Evolutionary conservation across 768 basidiomycete genomes (phyloP).

Genomic region (Mycena capillaripes): DNA sequence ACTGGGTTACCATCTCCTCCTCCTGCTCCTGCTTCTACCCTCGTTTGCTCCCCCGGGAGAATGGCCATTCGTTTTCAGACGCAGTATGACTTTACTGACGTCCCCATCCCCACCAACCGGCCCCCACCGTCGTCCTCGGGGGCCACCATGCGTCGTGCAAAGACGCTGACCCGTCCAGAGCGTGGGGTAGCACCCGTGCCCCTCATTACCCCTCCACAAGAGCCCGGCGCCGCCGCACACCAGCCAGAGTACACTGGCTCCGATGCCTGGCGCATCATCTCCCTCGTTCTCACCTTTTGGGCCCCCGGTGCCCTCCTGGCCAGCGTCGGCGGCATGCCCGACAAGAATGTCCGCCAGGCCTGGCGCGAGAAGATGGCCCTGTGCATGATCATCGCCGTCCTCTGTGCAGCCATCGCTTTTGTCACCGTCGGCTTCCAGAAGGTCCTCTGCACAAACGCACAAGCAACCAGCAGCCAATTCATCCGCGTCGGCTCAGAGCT

Average conservation of each 20-base stretch:
- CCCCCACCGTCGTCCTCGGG: conserved; percentile 63
- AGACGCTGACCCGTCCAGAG: conserved; percentile 97
- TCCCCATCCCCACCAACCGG: conserved; percentile 77
- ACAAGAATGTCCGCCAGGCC: conserved; percentile 84
- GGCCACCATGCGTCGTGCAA: conserved; percentile 85
- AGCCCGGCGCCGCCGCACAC: conserved; percentile 51
- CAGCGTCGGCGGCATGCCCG: conserved; percentile 84
- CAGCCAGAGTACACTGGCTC: conserved; percentile 59
- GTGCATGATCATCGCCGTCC: conserved; percentile 85
- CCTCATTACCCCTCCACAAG: conserved; percentile 86
- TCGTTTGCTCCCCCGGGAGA: conserved; percentile 37
- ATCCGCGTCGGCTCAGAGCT: conserved; percentile 67
- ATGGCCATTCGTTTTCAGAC: conserved; percentile 70
- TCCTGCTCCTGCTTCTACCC: neutral
- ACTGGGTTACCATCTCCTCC: neutral
- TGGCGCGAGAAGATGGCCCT: conserved; percentile 98
- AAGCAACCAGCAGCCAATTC: conserved; percentile 59
- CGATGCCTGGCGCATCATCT: conserved; percentile 86
- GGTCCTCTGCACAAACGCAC: conserved; percentile 85
- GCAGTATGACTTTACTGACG: conserved; percentile 68
- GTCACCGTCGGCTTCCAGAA: conserved; percentile 94
- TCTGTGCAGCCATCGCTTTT: conserved; percentile 90
- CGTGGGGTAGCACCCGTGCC: conserved; percentile 94
- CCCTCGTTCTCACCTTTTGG: conserved; percentile 89
- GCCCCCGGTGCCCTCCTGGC: conserved; percentile 84